Percentiles rank a stretch among this genome's conserved stretches.
Evolutionary conservation across 2,329 filamentous ascomycete species (phyloP).

Genomic region (Aspergillus vadensis): DNA sequence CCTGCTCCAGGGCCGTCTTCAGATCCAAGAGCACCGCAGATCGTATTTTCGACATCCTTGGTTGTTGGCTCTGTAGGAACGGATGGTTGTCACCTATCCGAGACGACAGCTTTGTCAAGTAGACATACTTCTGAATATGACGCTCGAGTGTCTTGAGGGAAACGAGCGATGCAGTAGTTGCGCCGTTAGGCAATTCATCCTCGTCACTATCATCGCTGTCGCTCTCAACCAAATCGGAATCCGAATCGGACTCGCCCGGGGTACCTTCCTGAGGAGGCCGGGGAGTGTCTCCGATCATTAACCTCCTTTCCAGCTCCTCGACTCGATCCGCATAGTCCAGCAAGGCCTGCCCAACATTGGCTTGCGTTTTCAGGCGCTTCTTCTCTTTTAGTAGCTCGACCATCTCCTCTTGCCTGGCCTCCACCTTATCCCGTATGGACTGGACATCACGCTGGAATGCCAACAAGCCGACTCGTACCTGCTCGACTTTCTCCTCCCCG

Average conservation of each 20-base stretch:
- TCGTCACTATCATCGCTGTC: constrained; percentile 30
- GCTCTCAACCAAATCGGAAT: constrained; percentile 39
- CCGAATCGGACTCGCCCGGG: constrained; percentile 31
- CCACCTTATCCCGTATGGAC: constrained; percentile 68
- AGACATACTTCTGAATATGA: constrained; percentile 60
- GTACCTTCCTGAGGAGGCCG: constrained; percentile 20
- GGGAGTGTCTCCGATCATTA: constrained; percentile 62
- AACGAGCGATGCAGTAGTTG: constrained; percentile 34
- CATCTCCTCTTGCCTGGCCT: constrained; percentile 65
- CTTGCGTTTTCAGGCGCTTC: constrained; percentile 61
- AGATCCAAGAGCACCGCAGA: constrained; percentile 67
- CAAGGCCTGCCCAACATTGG: constrained; percentile 60
- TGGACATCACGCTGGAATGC: constrained; percentile 83
- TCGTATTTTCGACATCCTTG: constrained; percentile 58
- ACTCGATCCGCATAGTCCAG: constrained; percentile 50
- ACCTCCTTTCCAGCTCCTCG: constrained; percentile 65
- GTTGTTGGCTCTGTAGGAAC: constrained; percentile 61
- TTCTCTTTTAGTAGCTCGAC: constrained; percentile 66
- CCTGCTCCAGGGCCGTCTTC: constrained; percentile 62
- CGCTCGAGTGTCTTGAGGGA: constrained; percentile 53
- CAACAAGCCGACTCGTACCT: constrained; percentile 81
- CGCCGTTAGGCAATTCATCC: constrained; percentile 40
- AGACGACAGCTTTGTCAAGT: constrained; percentile 55
- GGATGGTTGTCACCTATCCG: constrained; percentile 61
- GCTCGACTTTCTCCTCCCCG: constrained; percentile 88